Base-by-base conservation (phyloP, 441 rosid genomes). In the Corymbia calophylla region DNA sequence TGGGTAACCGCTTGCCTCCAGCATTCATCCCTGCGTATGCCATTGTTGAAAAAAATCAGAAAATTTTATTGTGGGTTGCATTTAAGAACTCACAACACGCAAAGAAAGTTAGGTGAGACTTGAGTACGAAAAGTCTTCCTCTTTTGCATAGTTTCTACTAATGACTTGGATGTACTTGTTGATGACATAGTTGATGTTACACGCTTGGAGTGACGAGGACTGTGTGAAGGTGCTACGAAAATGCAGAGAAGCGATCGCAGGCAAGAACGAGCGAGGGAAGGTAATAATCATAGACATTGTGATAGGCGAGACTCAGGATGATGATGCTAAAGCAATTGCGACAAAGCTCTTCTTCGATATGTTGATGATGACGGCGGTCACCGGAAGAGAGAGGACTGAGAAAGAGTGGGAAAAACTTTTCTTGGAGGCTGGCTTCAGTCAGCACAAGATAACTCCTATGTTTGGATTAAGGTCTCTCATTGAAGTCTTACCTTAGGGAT, bases 381-480 rank as follows among this genome's bases (percentile, higher is more conserved):
- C 18, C 1, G 91, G 91, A 51, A 89, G 5, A 25, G 91, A 92
- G 51, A 84, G 91, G 87, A 90, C 73, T 18, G 89, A 92, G 70
- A 86, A 92, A 73, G 93, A 91, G 54, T 89, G 88, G 93, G 70
- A 89, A 62, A 80, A 87, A 35, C 55, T 89, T 47, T 93, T 92
- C 92, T 19, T 64, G 87, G 89, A 88, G 53, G 92, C 91, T 4
- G 93, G 93, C 25, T 93, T 93, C 73, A 86, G 31, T 32, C 88
- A 35, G 55, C 88, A 90, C 92, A 90, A 91, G 87, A 87, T 91
- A 18, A 73, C 44, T 6, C 91, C 93, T 21, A 17, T 90, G 4
- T 91, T 91, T 77, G 92, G 91, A 88, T 81, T 93, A 27, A 60
- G 91, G 89, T 91, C 93, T 49, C 88, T 93, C 10, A 86, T 93